A percentile compares a stretch with the other conserved stretches of the same genome.
Evolutionary conservation across 768 basidiomycete genomes (phyloP).

Genomic region (Dioszegia hungarica): DNA sequence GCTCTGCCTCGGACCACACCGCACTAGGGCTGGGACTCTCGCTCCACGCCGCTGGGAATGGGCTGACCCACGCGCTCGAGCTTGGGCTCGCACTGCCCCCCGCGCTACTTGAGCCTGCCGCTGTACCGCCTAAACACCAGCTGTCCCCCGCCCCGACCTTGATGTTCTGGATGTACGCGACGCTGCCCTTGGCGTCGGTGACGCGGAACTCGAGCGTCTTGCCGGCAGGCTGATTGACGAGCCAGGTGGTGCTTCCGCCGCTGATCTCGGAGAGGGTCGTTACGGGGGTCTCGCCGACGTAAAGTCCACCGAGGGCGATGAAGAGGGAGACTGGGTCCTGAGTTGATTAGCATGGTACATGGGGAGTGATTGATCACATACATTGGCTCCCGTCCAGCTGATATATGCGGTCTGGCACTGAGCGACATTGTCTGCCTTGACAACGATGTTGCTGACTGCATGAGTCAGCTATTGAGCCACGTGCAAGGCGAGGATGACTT

Average conservation of each 20-base stretch:
- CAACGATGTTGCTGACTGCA: conserved; percentile 38
- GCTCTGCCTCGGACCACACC: too few relatives aligned
- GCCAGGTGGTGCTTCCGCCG: conserved; percentile 23
- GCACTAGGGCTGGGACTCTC: too few relatives aligned
- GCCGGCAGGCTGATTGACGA: conserved; percentile 26
- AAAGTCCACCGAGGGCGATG: conserved; percentile 42
- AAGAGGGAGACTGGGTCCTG: conserved; percentile 32
- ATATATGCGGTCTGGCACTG: conserved; percentile 39
- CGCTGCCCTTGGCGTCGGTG: conserved; percentile 31
- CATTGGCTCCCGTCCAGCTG: conserved; percentile 35
- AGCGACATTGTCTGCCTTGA: conserved; percentile 28
- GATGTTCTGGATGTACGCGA: conserved; percentile 43
- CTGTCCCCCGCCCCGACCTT: conserved; percentile 16
- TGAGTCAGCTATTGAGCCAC: neutral
- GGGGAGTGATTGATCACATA: conserved; percentile 12
- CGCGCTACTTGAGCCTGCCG: neutral
- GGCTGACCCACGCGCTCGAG: neutral
- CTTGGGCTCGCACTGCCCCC: neutral
- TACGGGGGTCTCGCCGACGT: conserved; percentile 32
- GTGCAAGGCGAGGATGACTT: neutral
- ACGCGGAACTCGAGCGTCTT: conserved; percentile 39
- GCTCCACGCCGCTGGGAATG: neutral
- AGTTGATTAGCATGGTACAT: neutral
- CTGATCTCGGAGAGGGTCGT: conserved; percentile 17
- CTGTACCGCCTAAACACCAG: neutral